A percentile compares a stretch with the other conserved stretches of the same genome.
phyloP scores from a whole-genome alignment of 768 basidiomycete genomes.

The Tulasnella sp. region DNA sequence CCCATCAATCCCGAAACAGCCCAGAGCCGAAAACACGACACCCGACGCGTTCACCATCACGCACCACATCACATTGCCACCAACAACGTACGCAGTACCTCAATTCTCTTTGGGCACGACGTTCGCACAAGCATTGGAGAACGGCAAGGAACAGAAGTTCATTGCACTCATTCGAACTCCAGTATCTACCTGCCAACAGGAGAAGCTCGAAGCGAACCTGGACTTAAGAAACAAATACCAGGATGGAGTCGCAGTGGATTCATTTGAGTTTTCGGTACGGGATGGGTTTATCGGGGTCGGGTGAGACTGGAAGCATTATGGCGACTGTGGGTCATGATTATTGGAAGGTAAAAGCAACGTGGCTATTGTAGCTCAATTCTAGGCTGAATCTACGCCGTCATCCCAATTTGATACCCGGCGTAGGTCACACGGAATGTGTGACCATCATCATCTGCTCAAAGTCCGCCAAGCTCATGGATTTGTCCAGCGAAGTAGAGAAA shows the following conservation, averaged over 20 bases:
- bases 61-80: slow-evolving; percentile 33
- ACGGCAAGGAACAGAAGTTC: slow-evolving; percentile 1
- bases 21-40: not conserved
- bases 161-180: not conserved
- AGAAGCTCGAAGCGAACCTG: too few relatives aligned
- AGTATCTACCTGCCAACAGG: not conserved
- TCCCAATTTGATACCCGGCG: too few relatives aligned
- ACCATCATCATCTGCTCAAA: slow-evolving; percentile 67
- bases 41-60: slow-evolving; percentile 27
- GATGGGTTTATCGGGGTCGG: not conserved
- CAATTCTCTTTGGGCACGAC: not conserved
- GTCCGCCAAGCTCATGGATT: slow-evolving; percentile 54
- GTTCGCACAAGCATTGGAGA: not conserved
- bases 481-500: slow-evolving; percentile 61
- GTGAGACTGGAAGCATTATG: not conserved
- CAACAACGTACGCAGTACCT: slow-evolving; percentile 1
- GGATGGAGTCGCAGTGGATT: not conserved
- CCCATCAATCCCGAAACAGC: slow-evolving; percentile 28
- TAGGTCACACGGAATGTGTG: slow-evolving; percentile 41
- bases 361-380: too few relatives aligned
- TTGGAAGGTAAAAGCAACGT: too few relatives aligned
- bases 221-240: not conserved
- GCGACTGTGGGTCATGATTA: too few relatives aligned
- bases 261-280: slow-evolving; percentile 4
- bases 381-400: too few relatives aligned